These are phyloP conservation scores for Penicillium argentinense DNA, from an alignment of 495 filamentous ascomycete genomes.

Conservation along the genomic window DNA sequence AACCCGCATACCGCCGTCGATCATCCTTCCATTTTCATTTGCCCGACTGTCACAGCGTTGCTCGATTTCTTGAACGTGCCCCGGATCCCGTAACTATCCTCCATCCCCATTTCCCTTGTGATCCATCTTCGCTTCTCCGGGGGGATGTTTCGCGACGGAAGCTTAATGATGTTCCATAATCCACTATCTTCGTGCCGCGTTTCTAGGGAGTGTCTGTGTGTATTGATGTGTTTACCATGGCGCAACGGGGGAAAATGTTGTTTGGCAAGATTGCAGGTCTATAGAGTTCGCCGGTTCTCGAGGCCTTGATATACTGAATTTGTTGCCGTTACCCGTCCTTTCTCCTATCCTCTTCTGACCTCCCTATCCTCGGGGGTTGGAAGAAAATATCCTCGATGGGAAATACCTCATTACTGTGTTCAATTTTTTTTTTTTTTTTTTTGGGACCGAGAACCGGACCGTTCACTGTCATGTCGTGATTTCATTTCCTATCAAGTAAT, in stretches of 20 bases:
- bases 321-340: constrained; percentile 9
- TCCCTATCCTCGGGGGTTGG: too few relatives aligned
- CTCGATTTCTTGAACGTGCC: too few relatives aligned
- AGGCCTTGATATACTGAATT: constrained; percentile 34
- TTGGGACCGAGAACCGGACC: constrained; percentile 22
- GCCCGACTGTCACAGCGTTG: too few relatives aligned
- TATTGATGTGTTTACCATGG: constrained; percentile 37
- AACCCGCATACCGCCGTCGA: constrained; percentile 12
- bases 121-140: constrained; percentile 19
- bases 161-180: constrained; percentile 45
- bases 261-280: constrained; percentile 39
- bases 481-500: constrained; percentile 5
- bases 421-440: constrained; percentile 8
- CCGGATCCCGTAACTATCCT: too few relatives aligned
- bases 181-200: constrained; percentile 36
- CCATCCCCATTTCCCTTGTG: constrained; percentile 13
- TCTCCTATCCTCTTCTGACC: not conserved
- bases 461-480: constrained; percentile 23
- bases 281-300: constrained; percentile 36
- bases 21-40: constrained; percentile 18
- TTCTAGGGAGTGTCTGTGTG: constrained; percentile 35
- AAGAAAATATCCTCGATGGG: too few relatives aligned
- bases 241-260: constrained; percentile 40
- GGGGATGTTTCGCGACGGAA: constrained; percentile 30
- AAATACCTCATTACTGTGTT: constrained; percentile 3